Evolutionary conservation across 371 early-diverging fungal species (phyloP), one percentile per base, ranked within the genome.

Genomic region (Mucor lusitanicus): DNA sequence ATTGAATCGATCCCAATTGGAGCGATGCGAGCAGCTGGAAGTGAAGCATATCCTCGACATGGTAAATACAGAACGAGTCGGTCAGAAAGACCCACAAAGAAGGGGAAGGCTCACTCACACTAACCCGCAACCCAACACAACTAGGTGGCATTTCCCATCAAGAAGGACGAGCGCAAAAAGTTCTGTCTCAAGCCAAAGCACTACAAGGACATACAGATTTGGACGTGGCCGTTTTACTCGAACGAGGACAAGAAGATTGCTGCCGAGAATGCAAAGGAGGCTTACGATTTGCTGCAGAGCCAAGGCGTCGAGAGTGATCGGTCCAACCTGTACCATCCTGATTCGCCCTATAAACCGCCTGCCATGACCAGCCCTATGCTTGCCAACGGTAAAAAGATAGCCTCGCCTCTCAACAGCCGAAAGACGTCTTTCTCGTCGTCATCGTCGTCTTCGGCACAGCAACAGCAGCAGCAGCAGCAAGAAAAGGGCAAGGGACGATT

Each of bases 211-310:
- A 65, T 65, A 27, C 50, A 46, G 21, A 60, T 69, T 21, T 69
- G 69, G 69, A 54, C 64, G 33, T 69, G 69, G 69, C 69, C 69
- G 4, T 60, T 46, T 19, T 69, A 69, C 33, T 54, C 54, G 1
- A 11, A 30, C 1, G 21, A 17, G 0, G 69, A 69, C 25, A 64
- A 64, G 21, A 28, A 35, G 13, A 64, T 44, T 7, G 69, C 60
- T 4, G 60, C 46, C 27, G 64, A 54, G 17, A 69, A 69, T 46
- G 61, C 61, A 6, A 64, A 54, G 55, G 69, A 69, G 30, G 64
- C 65, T 3, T 69, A 69, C 42, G 65, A 61, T 46, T n/a, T 69
- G 13, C 30, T 69, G 33, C 42, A 54, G 21, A 25, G 33, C 4
- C 39, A 53, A 53, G 63, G 55, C 8, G 17, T 54, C 0, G 63